These are phyloP conservation scores for Paratinospora sagittata DNA, from an alignment of 164 flowering plant genomes.

Conservation along the genomic window DNA sequence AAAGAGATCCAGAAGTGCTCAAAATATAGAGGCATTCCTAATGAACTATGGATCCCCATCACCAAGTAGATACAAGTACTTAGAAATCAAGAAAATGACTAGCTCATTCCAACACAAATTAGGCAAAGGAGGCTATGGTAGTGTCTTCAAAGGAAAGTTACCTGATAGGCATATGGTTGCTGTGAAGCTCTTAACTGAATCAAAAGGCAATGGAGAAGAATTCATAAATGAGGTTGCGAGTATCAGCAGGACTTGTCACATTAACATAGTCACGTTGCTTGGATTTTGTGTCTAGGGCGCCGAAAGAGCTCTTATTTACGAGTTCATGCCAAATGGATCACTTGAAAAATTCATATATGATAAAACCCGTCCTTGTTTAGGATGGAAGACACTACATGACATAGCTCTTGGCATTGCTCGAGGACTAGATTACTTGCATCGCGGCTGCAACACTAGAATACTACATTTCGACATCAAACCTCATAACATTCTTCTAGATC, in stretches of 20 bases:
- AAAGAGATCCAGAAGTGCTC: not conserved
- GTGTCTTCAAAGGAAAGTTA: slow-evolving; percentile 38
- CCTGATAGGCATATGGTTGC: slow-evolving; percentile 25
- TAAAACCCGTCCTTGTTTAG: slow-evolving; percentile 9
- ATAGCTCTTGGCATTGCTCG: slow-evolving; percentile 34
- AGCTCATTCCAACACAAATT: slow-evolving; percentile 24
- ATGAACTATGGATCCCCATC: not conserved
- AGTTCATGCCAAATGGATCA: slow-evolving; percentile 37
- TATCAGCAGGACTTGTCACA: slow-evolving; percentile 30
- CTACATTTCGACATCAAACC: slow-evolving; percentile 45
- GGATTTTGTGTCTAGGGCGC: slow-evolving; percentile 28
- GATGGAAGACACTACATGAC: slow-evolving; percentile 19
- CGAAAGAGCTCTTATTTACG: slow-evolving; percentile 31
- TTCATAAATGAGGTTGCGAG: slow-evolving; percentile 28
- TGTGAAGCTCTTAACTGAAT: slow-evolving; percentile 27
- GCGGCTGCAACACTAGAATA: slow-evolving; percentile 36
- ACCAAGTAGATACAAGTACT: slow-evolving; percentile 25
- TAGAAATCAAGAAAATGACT: slow-evolving; percentile 31
- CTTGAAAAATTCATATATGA: slow-evolving; percentile 32
- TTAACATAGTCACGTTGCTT: slow-evolving; percentile 26
- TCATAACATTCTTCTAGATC: slow-evolving; percentile 34
- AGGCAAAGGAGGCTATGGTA: slow-evolving; percentile 45
- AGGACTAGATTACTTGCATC: slow-evolving; percentile 36
- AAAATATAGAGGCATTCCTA: not conserved
- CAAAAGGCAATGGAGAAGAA: slow-evolving; percentile 30